These are phyloP conservation scores for Trichomonascaceae sp. DNA, from an alignment of 1,139 yeast species.

Conservation along the genomic window DNA sequence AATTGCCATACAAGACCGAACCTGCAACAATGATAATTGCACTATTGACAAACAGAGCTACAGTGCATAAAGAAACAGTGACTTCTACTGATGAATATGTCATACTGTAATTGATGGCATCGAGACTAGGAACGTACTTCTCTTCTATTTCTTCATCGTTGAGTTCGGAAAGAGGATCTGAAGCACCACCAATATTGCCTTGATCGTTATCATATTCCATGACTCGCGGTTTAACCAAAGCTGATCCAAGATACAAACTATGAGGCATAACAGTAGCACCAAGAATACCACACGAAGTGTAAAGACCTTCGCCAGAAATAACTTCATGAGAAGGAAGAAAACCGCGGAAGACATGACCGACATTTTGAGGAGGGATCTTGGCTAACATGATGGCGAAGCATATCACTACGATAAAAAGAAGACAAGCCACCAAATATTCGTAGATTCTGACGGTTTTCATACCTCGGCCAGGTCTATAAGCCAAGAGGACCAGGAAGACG, in stretches of 20 bases:
- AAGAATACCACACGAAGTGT: constrained; percentile 68
- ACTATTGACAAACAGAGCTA: constrained; percentile 74
- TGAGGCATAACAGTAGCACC: constrained; percentile 88
- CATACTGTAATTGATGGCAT: constrained; percentile 60
- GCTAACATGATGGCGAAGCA: constrained; percentile 68
- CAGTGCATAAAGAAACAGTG: constrained; percentile 57
- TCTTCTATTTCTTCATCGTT: constrained; percentile 23
- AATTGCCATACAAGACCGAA: constrained; percentile 53
- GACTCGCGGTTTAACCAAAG: constrained; percentile 66
- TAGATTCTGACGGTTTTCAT: constrained; percentile 58
- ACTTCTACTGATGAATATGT: constrained; percentile 63
- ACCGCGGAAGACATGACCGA: constrained; percentile 58
- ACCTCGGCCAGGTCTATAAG: constrained; percentile 66
- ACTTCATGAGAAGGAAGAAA: constrained; percentile 61
- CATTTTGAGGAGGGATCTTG: constrained; percentile 43
- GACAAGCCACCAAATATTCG: constrained; percentile 58
- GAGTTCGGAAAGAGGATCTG: constrained; percentile 32
- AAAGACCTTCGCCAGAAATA: constrained; percentile 58
- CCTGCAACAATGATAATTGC: constrained; percentile 76
- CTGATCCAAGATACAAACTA: constrained; percentile 67
- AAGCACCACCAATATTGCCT: constrained; percentile 35
- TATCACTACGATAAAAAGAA: constrained; percentile 63
- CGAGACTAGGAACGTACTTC: constrained; percentile 56
- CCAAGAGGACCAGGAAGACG: constrained; percentile 66
- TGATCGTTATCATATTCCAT: constrained; percentile 47